A percentile compares a stretch with the other conserved stretches of the same genome.
phyloP scores from a whole-genome alignment of 2,329 filamentous ascomycete species.

The Cytospora piceicola region DNA sequence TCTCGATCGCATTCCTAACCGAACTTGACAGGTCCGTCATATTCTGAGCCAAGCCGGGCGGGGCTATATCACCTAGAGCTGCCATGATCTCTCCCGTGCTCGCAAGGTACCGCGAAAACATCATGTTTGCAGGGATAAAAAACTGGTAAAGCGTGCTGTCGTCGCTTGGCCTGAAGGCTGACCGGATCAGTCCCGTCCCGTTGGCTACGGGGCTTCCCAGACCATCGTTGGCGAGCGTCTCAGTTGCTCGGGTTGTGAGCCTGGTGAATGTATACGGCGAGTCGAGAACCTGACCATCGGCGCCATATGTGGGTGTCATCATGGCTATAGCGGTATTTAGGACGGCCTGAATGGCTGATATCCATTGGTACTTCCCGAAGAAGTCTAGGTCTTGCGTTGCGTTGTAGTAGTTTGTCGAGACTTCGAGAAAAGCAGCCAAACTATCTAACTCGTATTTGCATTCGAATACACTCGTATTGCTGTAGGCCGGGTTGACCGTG shows the following conservation, averaged over 20 bases:
- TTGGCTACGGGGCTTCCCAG: constrained; percentile 79
- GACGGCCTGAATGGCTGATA: constrained; percentile 70
- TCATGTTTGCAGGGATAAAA: constrained; percentile 89
- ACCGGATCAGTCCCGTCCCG: constrained; percentile 80
- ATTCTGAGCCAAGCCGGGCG: constrained; percentile 53
- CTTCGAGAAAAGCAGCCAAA: constrained; percentile 80
- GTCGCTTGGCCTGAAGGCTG: constrained; percentile 88
- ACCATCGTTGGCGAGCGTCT: constrained; percentile 78
- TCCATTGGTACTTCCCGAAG: constrained; percentile 75
- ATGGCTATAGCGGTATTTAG: constrained; percentile 72
- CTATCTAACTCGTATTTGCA: constrained; percentile 97
- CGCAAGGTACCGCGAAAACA: constrained; percentile 69
- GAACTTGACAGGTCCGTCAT: constrained; percentile 64
- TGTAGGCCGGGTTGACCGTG: constrained; percentile 65
- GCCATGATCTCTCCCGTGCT: constrained; percentile 52
- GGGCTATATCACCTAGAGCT: constrained; percentile 40
- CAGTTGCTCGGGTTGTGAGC: constrained; percentile 72
- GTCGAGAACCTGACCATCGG: constrained; percentile 58
- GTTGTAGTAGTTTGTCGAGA: constrained; percentile 79
- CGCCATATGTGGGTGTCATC: constrained; percentile 72
- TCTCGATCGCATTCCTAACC: constrained; percentile 40
- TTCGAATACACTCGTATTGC: constrained; percentile 77
- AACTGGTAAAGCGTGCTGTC: constrained; percentile 86
- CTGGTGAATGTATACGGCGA: constrained; percentile 78
- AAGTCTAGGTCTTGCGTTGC: constrained; percentile 73